Evolutionary conservation across 1,139 yeast genomes (phyloP), one percentile per base, ranked within the genome.

Genomic region (Debaryomycetaceae sp.): DNA sequence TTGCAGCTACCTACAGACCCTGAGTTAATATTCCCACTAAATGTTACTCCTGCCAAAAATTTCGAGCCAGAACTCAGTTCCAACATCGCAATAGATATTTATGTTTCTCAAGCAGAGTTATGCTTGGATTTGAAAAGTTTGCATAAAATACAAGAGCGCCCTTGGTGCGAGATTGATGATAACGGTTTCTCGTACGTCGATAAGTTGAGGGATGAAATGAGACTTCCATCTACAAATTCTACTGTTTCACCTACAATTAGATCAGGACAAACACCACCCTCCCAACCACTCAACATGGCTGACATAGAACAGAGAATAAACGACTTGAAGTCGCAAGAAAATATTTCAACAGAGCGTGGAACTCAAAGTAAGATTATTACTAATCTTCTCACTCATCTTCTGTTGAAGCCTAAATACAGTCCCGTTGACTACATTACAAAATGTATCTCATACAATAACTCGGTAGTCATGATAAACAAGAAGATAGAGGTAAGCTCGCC

Each of bases 1-100:
- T 51, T 72, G 18, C 77, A 71, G 48, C 53, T 72, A 28, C 77
- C 77, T 3, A 63, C 66, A 2, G 73, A 70, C 44, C 77, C 78
- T 1, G 40, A 39, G 15, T 52, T 71, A 13, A 73, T 72, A 15
- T 72, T 72, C 43, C 78, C 78, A 5, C 38, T 52, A 16, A 63
- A 71, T 40, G 59, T 63, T 5, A 56, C 65, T 1, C 51, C 58
- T 0, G 41, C 55, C 0, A 40, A 46, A 9, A 35, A 45, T 24
- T 72, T 69, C 44, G 64, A 63, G 33, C 77, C 77, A 2, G 58
- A 51, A 16, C 53, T 72, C 17, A 56, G 65, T 5, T 47, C 55
- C 4, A 56, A 56, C 30, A 51, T 68, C 9, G 58, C 75, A 5
- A 49, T 71, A 16, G 78, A 72, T 43, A 45, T 70, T 30, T 72